A percentile compares a stretch with the other conserved stretches of the same genome.
These are phyloP conservation scores for Neurospora sp. DNA, from an alignment of 2,329 filamentous ascomycete species.

Conservation along the genomic window DNA sequence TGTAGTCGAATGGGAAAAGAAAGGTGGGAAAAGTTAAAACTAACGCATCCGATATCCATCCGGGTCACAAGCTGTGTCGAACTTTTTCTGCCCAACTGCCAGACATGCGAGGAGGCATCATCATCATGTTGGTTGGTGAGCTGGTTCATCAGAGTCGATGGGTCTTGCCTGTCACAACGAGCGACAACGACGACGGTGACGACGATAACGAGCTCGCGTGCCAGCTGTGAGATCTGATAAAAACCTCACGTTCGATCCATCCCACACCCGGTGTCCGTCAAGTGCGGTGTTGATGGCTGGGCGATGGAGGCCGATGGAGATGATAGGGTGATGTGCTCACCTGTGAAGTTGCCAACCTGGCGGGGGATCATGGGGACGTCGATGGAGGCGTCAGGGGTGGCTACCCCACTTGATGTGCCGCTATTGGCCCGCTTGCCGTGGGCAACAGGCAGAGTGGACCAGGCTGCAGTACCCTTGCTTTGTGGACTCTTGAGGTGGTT, in stretches of 20 bases:
- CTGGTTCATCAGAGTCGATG: background rate
- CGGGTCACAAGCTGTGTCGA: background rate
- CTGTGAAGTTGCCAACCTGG: constrained; percentile 2
- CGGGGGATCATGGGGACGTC: constrained; percentile 1
- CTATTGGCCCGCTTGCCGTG: constrained; percentile 9
- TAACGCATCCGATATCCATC: background rate
- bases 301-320: background rate
- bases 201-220: background rate
- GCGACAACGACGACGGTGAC: background rate
- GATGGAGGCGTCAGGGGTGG: constrained; percentile 9
- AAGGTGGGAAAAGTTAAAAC: background rate
- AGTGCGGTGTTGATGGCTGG: background rate
- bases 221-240: background rate
- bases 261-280: background rate
- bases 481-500: constrained; percentile 5
- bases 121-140: background rate
- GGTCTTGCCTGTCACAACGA: background rate
- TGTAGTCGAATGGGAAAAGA: background rate
- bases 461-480: constrained; percentile 8
- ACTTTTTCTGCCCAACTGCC: background rate
- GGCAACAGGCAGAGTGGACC: constrained; percentile 5
- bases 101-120: background rate
- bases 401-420: constrained; percentile 10
- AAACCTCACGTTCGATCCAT: background rate
- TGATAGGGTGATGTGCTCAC: background rate